Evolutionary conservation across 2,329 filamentous ascomycete genomes (phyloP), one percentile per base, ranked within the genome.

Genomic region (Phaeosphaeria sp.): DNA sequence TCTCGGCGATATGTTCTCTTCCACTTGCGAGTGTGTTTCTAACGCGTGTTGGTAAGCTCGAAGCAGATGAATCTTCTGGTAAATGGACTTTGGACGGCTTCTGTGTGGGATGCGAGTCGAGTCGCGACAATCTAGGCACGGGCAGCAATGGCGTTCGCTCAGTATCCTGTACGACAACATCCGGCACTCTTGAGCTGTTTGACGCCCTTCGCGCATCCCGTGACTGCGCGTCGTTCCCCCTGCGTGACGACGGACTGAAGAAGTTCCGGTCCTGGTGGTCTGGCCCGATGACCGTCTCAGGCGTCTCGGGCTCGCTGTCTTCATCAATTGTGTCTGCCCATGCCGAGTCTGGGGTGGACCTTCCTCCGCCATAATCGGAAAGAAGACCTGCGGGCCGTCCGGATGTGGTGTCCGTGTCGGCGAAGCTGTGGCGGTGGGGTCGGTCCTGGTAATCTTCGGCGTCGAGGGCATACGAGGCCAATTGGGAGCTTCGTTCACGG

Each of bases 401-500:
- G 1, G 67, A 63, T 13, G 57, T 57, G 6, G 64, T 58, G 21
- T 75, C 72, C 11, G 66, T 57, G 21, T 68, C 72, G 15, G 60
- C 64, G 49, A 66, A 68, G 64, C 72, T 73, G 53, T 63, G 57
- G 44, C 65, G 57, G 43, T 59, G 63, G 24, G 60, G 63, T 4
- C 65, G 65, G 60, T 65, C 65, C 51, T 72, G 72, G 63, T 74
- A 76, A 33, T 68, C 56, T 42, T 73, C 74, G 42, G 75, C 64
- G 44, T 72, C 75, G 70, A 97, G 84, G 49, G 92, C 89, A 74
- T 93, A 92, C 18, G 87, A 92, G 44, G 93, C 93, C 55, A 97
- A 83, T 77, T 96, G 92, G 51, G 92, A 91, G 2, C 93, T 96
- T 73, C 95, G 90, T 77, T 95, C 89, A 63, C 93, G 89, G 42